These are phyloP conservation scores for Mrakia frigida DNA, from an alignment of 768 basidiomycete genomes.

Conservation along the genomic window DNA sequence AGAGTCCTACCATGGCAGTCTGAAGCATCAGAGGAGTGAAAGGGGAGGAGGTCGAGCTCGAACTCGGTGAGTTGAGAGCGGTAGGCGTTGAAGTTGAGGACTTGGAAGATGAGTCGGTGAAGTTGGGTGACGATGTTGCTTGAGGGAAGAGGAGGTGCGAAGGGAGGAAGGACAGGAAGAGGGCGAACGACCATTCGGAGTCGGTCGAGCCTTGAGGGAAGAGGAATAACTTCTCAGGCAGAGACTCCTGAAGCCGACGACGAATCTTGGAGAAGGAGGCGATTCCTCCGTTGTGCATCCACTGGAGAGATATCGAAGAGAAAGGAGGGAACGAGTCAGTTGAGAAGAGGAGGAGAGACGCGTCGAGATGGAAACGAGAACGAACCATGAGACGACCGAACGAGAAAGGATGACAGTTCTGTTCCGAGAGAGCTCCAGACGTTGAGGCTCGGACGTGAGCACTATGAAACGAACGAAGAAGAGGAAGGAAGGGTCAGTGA, in stretches of 20 bases:
- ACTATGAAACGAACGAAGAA: conserved; percentile 40
- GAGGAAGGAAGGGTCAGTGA: neutral
- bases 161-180: conserved; percentile 64
- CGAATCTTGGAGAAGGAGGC: conserved; percentile 76
- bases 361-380: conserved; percentile 33
- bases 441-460: conserved; percentile 93
- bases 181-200: conserved; percentile 94
- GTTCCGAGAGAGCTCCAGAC: conserved; percentile 71
- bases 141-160: conserved; percentile 28
- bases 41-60: neutral
- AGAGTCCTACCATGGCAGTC: conserved; percentile 16
- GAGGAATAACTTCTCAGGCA: conserved; percentile 80
- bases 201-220: conserved; percentile 95
- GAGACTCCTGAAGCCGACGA: conserved; percentile 64
- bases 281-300: conserved; percentile 97
- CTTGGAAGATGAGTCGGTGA: neutral
- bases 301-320: conserved; percentile 58
- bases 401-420: conserved; percentile 72
- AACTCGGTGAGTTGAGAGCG: neutral
- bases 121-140: conserved; percentile 27
- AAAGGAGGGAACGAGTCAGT: conserved; percentile 15
- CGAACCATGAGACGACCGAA: conserved; percentile 86
- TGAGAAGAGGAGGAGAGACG: neutral
- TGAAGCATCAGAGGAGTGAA: conserved; percentile 5
- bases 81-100: neutral